Base-by-base conservation (phyloP, 345 rosid species). In the Excoecaria agallocha region DNA sequence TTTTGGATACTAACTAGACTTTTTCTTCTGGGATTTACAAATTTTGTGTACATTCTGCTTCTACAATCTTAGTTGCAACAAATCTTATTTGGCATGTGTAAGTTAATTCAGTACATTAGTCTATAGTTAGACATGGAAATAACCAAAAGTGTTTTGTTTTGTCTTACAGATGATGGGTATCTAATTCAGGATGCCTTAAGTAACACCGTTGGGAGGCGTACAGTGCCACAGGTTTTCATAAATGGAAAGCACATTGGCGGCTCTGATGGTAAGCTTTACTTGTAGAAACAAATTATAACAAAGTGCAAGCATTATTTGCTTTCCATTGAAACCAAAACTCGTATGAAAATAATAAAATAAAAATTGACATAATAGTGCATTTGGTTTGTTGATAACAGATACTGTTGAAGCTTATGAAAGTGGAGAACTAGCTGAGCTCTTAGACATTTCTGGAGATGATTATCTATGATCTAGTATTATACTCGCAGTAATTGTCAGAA, bases 201-300 rank as follows among this genome's bases (percentile, higher is more conserved):
- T 73, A 85, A 85, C 78, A 83, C 80, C 25, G 80, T 89, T 37
- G 90, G 92, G 12, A 87, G 86, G 83, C 89, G 90, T 71, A 94
- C 98, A 5, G 98, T 94, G 7, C 98, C 98, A 4, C 98, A 92
- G 66, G 98, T 94, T 50, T 94, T 94, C 86, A 81, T 94, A 3
- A 75, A 91, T 38, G 93, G 96, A 38, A 86, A 92, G 83, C 96
- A 93, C 82, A 78, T 94, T 6, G 98, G 98, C 63, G 98, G 98
- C 73, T 92, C 98, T 48, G 98, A 92, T 46, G 98, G 98, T 91
- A 84, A 73, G 79, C 68, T 58, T 52, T 10, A 5, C 9, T 57
- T 25, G 57, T 12, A 41, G 19, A 12, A 22, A 30, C 30, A 30
- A 30, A 30, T 30, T 30, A 0, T 15, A 19, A 3, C 16, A 24